Evolutionary conservation across 805 yeast genomes (phyloP).

Genomic region (Ogataea salicorniae): DNA sequence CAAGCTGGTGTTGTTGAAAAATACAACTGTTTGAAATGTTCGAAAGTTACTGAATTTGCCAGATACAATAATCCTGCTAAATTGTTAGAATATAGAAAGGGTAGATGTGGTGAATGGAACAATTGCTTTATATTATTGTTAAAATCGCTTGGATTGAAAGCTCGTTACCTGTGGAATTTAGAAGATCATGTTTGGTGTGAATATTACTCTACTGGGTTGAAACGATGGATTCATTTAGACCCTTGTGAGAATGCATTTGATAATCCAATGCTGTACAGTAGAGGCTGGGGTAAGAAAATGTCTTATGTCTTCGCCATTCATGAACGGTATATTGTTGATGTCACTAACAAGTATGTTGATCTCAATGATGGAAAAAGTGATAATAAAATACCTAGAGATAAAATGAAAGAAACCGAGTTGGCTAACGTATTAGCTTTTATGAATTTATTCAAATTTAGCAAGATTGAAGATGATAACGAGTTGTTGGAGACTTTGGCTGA

Average conservation of each 20-base stretch:
- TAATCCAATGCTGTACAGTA: slow-evolving; percentile 68
- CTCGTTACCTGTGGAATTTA: slow-evolving; percentile 76
- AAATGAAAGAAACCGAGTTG: slow-evolving; percentile 38
- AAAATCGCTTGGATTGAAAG: slow-evolving; percentile 57
- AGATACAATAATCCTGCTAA: slow-evolving; percentile 66
- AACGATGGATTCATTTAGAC: slow-evolving; percentile 84
- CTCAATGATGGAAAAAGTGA: slow-evolving; percentile 24
- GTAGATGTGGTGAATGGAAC: slow-evolving; percentile 97
- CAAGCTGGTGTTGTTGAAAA: slow-evolving; percentile 57
- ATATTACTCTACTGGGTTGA: slow-evolving; percentile 54
- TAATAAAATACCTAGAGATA: slow-evolving; percentile 42
- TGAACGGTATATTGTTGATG: slow-evolving; percentile 58
- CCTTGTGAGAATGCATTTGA: slow-evolving; percentile 85
- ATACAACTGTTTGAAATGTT: slow-evolving; percentile 56
- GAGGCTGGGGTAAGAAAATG: slow-evolving; percentile 94
- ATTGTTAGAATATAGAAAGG: slow-evolving; percentile 56
- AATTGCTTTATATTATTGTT: slow-evolving; percentile 71
- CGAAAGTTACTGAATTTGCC: slow-evolving; percentile 52
- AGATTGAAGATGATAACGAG: slow-evolving; percentile 29
- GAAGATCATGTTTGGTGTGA: slow-evolving; percentile 99
- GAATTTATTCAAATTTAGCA: slow-evolving; percentile 32
- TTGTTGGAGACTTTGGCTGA: slow-evolving; percentile 36
- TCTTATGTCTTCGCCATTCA: slow-evolving; percentile 75
- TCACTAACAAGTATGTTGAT: slow-evolving; percentile 61
- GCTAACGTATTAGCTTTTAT: slow-evolving; percentile 30